These are phyloP conservation scores for Leersia perrieri DNA, from an alignment of 176 grass and related monocot species.

Conservation along the genomic window DNA sequence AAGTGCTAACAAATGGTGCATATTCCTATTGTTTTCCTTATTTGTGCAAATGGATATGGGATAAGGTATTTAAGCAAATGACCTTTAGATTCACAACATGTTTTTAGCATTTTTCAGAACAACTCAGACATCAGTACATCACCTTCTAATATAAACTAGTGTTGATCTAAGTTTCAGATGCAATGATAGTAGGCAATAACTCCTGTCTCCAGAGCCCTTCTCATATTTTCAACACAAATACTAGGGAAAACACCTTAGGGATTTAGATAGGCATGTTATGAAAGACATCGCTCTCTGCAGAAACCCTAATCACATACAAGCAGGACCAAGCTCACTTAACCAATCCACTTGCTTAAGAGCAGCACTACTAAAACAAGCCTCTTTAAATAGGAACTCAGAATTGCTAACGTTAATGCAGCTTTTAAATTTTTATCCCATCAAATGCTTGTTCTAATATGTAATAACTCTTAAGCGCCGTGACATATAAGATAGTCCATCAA, in stretches of 20 bases:
- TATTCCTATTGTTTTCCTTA: background rate
- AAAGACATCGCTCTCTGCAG: background rate
- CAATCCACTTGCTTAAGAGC: background rate
- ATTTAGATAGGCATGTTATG: background rate
- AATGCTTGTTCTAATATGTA: background rate
- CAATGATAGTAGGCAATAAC: constrained; percentile 14
- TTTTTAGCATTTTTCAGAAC: background rate
- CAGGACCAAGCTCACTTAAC: background rate
- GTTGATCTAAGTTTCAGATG: constrained; percentile 2
- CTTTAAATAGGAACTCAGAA: constrained; percentile 1
- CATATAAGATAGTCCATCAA: background rate
- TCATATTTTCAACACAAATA: background rate
- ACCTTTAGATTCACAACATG: background rate
- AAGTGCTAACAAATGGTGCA: background rate
- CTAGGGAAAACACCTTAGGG: background rate
- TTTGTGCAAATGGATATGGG: background rate
- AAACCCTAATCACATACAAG: background rate
- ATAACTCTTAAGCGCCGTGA: background rate
- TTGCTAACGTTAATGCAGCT: background rate
- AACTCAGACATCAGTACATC: background rate
- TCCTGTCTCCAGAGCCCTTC: background rate
- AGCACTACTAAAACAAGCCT: constrained; percentile 2
- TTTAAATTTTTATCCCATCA: constrained; percentile 13
- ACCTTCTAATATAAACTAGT: background rate
- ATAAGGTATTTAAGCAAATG: constrained; percentile 12